Evolutionary conservation across 2,329 filamentous ascomycete genomes (phyloP).

Genomic region (Ophiostoma sp.): DNA sequence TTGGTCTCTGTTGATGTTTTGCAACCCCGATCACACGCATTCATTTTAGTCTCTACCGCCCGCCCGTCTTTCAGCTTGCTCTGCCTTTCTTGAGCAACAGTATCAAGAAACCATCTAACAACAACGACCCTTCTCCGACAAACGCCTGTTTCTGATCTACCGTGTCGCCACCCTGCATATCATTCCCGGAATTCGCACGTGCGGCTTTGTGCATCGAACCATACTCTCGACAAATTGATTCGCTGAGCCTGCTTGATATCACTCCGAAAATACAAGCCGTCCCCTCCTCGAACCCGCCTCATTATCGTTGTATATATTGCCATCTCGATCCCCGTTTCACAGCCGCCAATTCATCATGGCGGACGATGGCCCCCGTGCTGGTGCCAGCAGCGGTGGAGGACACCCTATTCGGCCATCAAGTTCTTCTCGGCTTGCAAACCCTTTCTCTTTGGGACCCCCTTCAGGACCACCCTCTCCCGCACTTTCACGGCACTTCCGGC

Average conservation of each 20-base stretch:
- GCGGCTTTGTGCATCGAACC: neutral
- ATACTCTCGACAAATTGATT: neutral
- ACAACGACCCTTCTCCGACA: neutral
- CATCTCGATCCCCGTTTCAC: conserved; percentile 11
- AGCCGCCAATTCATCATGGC: neutral
- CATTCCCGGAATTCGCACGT: neutral
- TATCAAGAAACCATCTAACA: neutral
- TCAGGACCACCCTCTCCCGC: conserved; percentile 34
- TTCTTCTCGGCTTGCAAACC: neutral
- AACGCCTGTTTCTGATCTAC: neutral
- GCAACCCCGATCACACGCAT: neutral
- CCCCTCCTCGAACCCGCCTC: neutral
- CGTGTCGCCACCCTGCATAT: conserved; percentile 9
- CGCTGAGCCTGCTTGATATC: conserved; percentile 6
- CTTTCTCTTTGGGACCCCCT: conserved; percentile 22
- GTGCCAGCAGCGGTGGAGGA: neutral
- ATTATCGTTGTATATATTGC: neutral
- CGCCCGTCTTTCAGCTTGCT: neutral
- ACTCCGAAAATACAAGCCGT: neutral
- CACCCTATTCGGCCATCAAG: neutral
- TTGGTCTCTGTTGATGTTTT: neutral
- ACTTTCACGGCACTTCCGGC: conserved; percentile 24
- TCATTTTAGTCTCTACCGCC: neutral
- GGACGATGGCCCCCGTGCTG: neutral
- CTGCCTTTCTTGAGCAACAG: neutral